A percentile compares a stretch with the other conserved stretches of the same genome.
Conservation (phyloP, 192 early-diverging fungal species). For the Entomortierella lignicola region DNA sequence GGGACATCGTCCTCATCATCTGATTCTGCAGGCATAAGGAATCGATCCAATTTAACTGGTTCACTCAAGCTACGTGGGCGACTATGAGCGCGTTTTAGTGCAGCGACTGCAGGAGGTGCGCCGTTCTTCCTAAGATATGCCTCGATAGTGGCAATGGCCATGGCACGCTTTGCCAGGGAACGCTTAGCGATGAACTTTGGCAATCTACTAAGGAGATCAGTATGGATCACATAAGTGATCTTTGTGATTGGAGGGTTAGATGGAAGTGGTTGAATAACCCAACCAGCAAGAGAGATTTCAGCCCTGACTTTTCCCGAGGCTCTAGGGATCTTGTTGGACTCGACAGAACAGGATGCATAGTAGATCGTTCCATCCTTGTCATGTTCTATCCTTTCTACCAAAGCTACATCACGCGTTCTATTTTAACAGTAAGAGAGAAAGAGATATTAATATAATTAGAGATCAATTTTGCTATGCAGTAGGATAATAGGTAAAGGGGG, state of each 20-base stretch:
- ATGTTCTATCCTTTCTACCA: conserved; percentile 58
- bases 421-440: too few relatives aligned
- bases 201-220: conserved; percentile 61
- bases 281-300: conserved; percentile 60
- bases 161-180: conserved; percentile 59
- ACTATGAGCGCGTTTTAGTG: background rate
- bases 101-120: background rate
- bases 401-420: conserved; percentile 43
- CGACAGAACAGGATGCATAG: conserved; percentile 60
- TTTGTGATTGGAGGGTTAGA: conserved; percentile 60
- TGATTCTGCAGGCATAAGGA: conserved; percentile 26
- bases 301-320: conserved; percentile 55
- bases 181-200: conserved; percentile 66
- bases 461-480: too few relatives aligned
- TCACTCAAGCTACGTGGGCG: conserved; percentile 45
- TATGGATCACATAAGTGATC: conserved; percentile 65
- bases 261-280: conserved; percentile 65
- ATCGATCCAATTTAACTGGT: conserved; percentile 27
- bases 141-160: conserved; percentile 61
- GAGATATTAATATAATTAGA: too few relatives aligned
- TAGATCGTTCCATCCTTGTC: conserved; percentile 58
- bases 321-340: conserved; percentile 58
- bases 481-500: too few relatives aligned
- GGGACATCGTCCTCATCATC: conserved; percentile 11
- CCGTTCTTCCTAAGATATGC: conserved; percentile 64